Evolutionary conservation across 148 eudicot species (phyloP), one percentile per base, ranked within the genome.

Genomic region (Fagopyrum tataricum): DNA sequence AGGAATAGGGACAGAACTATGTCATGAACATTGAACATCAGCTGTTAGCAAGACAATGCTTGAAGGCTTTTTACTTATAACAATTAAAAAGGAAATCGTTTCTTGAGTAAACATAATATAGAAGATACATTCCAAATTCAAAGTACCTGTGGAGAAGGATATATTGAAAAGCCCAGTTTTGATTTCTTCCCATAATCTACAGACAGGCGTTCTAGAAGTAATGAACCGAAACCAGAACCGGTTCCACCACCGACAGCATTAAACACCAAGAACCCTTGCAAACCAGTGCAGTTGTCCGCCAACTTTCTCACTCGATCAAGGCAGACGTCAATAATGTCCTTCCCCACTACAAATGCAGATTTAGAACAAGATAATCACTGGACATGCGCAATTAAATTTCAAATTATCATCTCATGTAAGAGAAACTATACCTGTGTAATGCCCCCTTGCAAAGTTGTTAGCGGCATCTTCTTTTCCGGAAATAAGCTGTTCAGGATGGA

Each of bases 161-260:
- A 70, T 70, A 70, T 70, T 44, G 72, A 42, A 70, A 70, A 70
- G 39, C 72, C 72, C 2, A 70, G 72, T 44, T 70, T 70, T 10
- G 72, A 70, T 44, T 70, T 70, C 52, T 70, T 70, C 24, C 72
- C 72, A 70, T 70, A 70, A 44, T 70, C 72, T 46, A 70, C 72
- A 70, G 72, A 70, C 13, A 70, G 31, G 52, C 72, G 72, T 7
- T 70, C 72, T 15, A 70, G 52, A 70, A 70, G 72, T 18, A 70
- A 46, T 70, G 72, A 70, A 18, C 72, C 72, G 20, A 70, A 70
- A 9, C 72, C 72, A 7, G 72, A 70, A 43, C 72, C 72, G 44
- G 72, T 70, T 70, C 72, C 72, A 70, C 72, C 72, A 70, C 72
- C 72, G 20, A 70, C 72, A 20, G 72, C 72, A 43, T 70, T 70